These are phyloP conservation scores for Diaporthe sp. DNA, from an alignment of 2,329 filamentous ascomycete genomes.

Conservation along the genomic window DNA sequence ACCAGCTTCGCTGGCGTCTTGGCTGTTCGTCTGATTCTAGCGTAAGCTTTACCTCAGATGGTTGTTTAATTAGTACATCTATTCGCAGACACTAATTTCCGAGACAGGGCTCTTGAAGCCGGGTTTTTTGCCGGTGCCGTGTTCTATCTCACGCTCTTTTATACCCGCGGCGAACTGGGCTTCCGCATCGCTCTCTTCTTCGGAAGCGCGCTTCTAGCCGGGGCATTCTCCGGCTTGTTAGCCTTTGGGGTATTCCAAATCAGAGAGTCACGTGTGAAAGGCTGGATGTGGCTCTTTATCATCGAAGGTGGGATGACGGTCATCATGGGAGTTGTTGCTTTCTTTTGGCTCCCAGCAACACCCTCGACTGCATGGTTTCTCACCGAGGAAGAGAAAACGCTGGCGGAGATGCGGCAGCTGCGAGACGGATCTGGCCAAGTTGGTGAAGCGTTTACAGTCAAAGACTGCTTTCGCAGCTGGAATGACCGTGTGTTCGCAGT, in stretches of 20 bases:
- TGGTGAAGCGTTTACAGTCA: slow-evolving; percentile 49
- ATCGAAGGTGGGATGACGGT: slow-evolving; percentile 34
- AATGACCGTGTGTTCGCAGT: slow-evolving; percentile 47
- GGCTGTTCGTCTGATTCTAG: slow-evolving; percentile 59
- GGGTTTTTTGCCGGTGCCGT: slow-evolving; percentile 66
- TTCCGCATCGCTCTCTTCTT: slow-evolving; percentile 35
- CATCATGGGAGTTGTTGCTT: slow-evolving; percentile 26
- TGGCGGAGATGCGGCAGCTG: slow-evolving; percentile 55
- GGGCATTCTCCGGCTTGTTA: slow-evolving; percentile 33
- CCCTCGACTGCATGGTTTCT: slow-evolving; percentile 57
- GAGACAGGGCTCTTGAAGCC: slow-evolving; percentile 51
- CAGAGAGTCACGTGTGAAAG: slow-evolving; percentile 21
- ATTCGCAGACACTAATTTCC: neutral
- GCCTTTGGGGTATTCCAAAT: slow-evolving; percentile 34
- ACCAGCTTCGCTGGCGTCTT: slow-evolving; percentile 60
- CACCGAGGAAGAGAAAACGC: slow-evolving; percentile 52
- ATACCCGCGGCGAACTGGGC: slow-evolving; percentile 47
- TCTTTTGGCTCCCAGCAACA: slow-evolving; percentile 30
- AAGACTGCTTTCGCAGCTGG: slow-evolving; percentile 55
- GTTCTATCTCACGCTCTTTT: slow-evolving; percentile 64
- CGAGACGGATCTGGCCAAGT: slow-evolving; percentile 55
- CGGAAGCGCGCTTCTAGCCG: slow-evolving; percentile 32
- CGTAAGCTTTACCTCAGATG: slow-evolving; percentile 40
- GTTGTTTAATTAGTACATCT: neutral
- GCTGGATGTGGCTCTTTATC: slow-evolving; percentile 36